phyloP scores from a whole-genome alignment of 2,329 filamentous ascomycete species.

The Colletotrichum tropicale region DNA sequence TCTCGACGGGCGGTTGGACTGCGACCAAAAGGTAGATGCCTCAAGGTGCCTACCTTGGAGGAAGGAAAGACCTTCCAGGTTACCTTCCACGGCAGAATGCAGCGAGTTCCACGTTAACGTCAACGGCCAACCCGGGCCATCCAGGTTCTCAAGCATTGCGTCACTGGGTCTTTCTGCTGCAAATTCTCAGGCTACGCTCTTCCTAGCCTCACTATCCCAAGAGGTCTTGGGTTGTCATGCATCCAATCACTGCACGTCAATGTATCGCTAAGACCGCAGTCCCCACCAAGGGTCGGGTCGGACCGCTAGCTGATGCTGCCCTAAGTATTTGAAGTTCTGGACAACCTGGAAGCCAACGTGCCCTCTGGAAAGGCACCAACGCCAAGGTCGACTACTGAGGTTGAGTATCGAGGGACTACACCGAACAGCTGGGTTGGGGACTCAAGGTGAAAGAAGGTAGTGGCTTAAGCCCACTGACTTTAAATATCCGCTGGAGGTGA shows the following conservation, averaged over 20 bases:
- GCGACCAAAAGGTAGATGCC: neutral
- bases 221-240: neutral
- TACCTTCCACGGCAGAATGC: neutral
- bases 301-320: neutral
- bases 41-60: neutral
- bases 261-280: too few species aligned
- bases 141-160: neutral
- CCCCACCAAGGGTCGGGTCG: too few species aligned
- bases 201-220: too few species aligned
- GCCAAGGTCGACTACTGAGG: too few species aligned
- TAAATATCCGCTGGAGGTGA: too few species aligned
- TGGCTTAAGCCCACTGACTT: too few species aligned
- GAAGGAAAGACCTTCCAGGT: neutral
- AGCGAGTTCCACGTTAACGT: neutral
- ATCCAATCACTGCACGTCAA: neutral
- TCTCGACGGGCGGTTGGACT: neutral
- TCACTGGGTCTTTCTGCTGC: neutral
- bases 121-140: neutral
- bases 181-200: neutral
- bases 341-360: neutral
- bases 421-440: too few species aligned
- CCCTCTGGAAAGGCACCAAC: too few species aligned
- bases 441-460: too few species aligned
- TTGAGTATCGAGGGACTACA: too few species aligned
- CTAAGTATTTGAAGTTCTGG: rapidly evolving